Base-by-base conservation (phyloP, 352 stramenopile genomes). In the Phytophthora podocarpi region DNA sequence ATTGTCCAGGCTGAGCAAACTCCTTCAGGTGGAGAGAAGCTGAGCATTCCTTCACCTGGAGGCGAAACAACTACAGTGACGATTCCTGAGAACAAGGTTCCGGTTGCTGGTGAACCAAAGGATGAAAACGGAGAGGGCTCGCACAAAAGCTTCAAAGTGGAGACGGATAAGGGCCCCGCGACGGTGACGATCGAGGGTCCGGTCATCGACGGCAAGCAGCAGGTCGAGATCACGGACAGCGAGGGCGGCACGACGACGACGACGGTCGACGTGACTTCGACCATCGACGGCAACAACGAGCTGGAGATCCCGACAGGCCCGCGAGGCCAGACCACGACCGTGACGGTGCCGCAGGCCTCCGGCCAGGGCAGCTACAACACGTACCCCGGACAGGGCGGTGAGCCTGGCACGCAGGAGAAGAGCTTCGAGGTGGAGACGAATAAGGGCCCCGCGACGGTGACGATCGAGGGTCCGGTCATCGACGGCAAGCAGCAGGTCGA, bases 61-160 rank as follows among this genome's bases (percentile, higher is more conserved):
- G 68, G 64, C 15, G 39, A 64, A 11, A 64, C 51, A 12, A 49
- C 51, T 2, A 49, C 51, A 1, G 20, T 66, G 4, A 34, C 42
- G 5, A 28, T 51, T 12, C 52, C 32, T 11, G 36, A 31, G 37
- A 28, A 61, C 40, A 20, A 31, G 10, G 7, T 52, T 5, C 42
- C 54, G 4, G n/a, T n/a, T n/a, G n/a, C n/a, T n/a, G n/a, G n/a
- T n/a, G n/a, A n/a, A n/a, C n/a, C n/a, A n/a, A n/a, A n/a, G n/a
- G n/a, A n/a, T n/a, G n/a, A n/a, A n/a, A n/a, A n/a, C n/a, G n/a
- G n/a, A n/a, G n/a, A n/a, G n/a, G n/a, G n/a, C n/a, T n/a, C n/a
- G n/a, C n/a, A n/a, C n/a, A n/a, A n/a, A n/a, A n/a, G n/a, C n/a
- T n/a, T n/a, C n/a, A n/a, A n/a, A n/a, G n/a, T n/a, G n/a, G n/a